Conservation (phyloP, 1,139 yeast species). For the Scheffersomyces parashehatae region DNA sequence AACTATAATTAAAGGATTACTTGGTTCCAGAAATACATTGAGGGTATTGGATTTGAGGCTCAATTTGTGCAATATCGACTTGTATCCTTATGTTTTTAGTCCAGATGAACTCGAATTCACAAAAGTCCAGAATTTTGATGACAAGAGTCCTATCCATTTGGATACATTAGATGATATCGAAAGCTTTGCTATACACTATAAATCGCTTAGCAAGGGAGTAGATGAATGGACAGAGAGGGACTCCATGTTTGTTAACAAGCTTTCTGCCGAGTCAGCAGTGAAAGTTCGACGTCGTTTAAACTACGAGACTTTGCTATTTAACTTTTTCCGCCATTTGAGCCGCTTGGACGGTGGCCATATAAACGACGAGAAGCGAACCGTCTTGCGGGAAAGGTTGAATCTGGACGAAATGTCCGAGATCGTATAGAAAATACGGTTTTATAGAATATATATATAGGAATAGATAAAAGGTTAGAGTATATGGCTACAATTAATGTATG, state of each 20-base stretch:
- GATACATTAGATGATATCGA: slow-evolving; percentile 49
- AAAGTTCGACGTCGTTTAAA: slow-evolving; percentile 32
- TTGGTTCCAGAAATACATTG: slow-evolving; percentile 32
- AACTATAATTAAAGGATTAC: slow-evolving; percentile 32
- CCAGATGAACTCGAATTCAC: slow-evolving; percentile 41
- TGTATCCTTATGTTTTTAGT: slow-evolving; percentile 56
- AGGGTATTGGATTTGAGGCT: slow-evolving; percentile 49
- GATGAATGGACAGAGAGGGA: slow-evolving; percentile 44
- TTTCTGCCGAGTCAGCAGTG: slow-evolving; percentile 20
- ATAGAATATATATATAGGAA: neutral
- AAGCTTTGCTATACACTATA: slow-evolving; percentile 43
- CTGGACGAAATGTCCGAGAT: slow-evolving; percentile 2
- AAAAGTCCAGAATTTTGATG: slow-evolving; percentile 9
- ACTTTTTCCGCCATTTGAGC: slow-evolving; percentile 34
- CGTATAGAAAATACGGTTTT: neutral
- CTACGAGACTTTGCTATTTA: slow-evolving; percentile 40
- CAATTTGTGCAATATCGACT: slow-evolving; percentile 48
- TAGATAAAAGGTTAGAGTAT: neutral
- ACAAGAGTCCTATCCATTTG: slow-evolving; percentile 35
- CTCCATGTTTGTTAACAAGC: slow-evolving; percentile 21
- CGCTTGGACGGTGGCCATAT: slow-evolving; percentile 43
- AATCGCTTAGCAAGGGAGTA: slow-evolving; percentile 31
- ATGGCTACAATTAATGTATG: neutral
- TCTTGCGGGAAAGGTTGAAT: slow-evolving; percentile 18
- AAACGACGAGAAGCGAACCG: slow-evolving; percentile 20